Evolutionary conservation across 192 early-diverging fungal genomes (phyloP), one percentile per base, ranked within the genome.

Genomic region (Dissophora ornata): DNA sequence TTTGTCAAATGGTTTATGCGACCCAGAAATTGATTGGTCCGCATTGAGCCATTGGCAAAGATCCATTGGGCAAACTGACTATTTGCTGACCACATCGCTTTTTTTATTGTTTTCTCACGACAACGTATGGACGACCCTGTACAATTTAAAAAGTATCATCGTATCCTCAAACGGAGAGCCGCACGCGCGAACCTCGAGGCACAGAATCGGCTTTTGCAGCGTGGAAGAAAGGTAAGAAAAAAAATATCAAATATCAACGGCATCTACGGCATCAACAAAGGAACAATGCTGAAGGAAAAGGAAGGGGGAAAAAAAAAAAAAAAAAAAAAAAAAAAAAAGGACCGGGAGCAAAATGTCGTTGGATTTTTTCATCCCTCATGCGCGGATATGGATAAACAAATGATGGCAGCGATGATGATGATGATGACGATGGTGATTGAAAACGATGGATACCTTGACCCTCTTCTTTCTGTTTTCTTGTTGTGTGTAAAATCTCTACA

Each of bases 111-210:
- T 41, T 51, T 34, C 25, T 62, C n/a, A 16, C 21, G 19, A 18
- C 12, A 49, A 61, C 29, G 6, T 6, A 38, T 13, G 36, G 36
- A 38, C 13, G 36, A 6, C 6, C 6, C 36, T 38, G 36, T n/a
- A n/a, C 36, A 38, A 55, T 25, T 55, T n/a, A n/a, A n/a, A n/a
- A n/a, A 99, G 78, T 98, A 95, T 70, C 93, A 96, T 79, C 91
- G 98, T 19, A 99, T 99, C 61, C 81, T 98, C 30, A 95, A 95
- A 69, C 89, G 98, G 33, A 84, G 98, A 66, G 93, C 96, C 69
- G 95, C 97, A 11, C 84, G 97, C 32, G 91, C 91, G 16, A 88
- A 86, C 46, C 80, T 93, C 47, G 90, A 93, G 41, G 95, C 92
- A n/a, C 75, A 89, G 77, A 89, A 95, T 62, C 87, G 86, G 59